These are phyloP conservation scores for Laguncularia racemosa DNA, from an alignment of 345 rosid genomes.

Conservation along the genomic window DNA sequence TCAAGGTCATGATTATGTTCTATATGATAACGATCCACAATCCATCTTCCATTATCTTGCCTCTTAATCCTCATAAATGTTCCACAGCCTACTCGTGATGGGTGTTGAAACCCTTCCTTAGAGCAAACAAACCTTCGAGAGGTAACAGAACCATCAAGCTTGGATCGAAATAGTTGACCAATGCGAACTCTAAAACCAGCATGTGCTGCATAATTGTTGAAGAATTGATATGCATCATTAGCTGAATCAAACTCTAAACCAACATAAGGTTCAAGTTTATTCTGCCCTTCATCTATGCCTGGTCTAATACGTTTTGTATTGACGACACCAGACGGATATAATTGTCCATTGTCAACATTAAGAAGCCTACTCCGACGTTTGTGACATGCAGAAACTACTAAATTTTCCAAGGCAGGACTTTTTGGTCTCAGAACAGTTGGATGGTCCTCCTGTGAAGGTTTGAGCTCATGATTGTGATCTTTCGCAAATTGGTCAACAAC, in stretches of 20 bases:
- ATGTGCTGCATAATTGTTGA: slow-evolving; percentile 56
- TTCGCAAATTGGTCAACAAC: slow-evolving; percentile 70
- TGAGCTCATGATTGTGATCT: slow-evolving; percentile 89
- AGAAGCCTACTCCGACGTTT: slow-evolving; percentile 47
- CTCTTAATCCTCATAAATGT: slow-evolving; percentile 92
- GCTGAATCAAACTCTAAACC: slow-evolving; percentile 75
- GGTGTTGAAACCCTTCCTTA: slow-evolving; percentile 94
- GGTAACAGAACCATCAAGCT: slow-evolving; percentile 70
- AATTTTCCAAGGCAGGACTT: slow-evolving; percentile 30
- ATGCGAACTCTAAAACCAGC: slow-evolving; percentile 76
- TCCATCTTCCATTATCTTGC: slow-evolving; percentile 75
- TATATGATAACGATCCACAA: slow-evolving; percentile 67
- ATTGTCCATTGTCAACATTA: slow-evolving; percentile 30
- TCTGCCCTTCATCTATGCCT: slow-evolving; percentile 32
- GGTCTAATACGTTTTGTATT: slow-evolving; percentile 51
- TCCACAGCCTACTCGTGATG: slow-evolving; percentile 87
- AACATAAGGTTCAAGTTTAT: slow-evolving; percentile 41
- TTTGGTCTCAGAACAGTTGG: slow-evolving; percentile 24
- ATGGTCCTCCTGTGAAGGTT: slow-evolving; percentile 22
- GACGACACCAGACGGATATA: slow-evolving; percentile 37
- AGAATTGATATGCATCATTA: slow-evolving; percentile 71
- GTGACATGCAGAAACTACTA: slow-evolving; percentile 28
- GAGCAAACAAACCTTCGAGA: slow-evolving; percentile 90
- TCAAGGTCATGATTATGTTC: slow-evolving; percentile 79
- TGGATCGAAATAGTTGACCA: slow-evolving; percentile 89